Evolutionary conservation across 192 early-diverging fungal species (phyloP).

Genomic region (Gigaspora rosea): DNA sequence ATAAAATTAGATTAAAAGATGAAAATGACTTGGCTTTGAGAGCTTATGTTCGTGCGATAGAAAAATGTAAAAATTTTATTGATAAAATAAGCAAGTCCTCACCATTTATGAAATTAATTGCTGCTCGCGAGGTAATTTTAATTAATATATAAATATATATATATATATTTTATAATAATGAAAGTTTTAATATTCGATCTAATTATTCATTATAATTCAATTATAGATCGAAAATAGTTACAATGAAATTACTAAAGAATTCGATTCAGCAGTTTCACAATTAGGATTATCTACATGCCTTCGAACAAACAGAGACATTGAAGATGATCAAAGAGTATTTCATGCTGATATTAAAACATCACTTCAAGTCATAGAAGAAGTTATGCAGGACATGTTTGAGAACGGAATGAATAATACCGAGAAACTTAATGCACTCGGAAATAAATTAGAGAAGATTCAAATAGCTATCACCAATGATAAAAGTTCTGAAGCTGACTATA

Average conservation of each 20-base stretch:
- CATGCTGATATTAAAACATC: not conserved
- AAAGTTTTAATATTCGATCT: not conserved
- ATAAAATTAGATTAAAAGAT: no score
- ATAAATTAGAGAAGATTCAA: not conserved
- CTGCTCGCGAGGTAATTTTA: not conserved
- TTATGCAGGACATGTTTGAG: no score
- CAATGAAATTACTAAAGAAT: not conserved
- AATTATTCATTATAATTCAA: not conserved
- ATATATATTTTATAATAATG: not conserved
- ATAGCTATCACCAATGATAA: not conserved
- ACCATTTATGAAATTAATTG: not conserved
- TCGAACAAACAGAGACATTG: not conserved
- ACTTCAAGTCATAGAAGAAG: not conserved
- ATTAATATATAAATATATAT: not conserved
- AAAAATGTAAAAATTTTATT: conserved; percentile 5
- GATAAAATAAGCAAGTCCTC: not conserved
- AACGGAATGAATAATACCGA: not conserved
- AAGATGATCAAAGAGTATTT: not conserved
- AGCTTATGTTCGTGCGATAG: not conserved
- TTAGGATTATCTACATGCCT: not conserved
- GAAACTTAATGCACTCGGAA: not conserved
- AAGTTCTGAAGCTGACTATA: no score
- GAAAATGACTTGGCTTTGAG: not conserved
- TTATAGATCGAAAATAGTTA: not conserved
- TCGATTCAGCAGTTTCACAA: not conserved